Evolutionary conservation across 1,284 basidiomycete species (phyloP).

Genomic region (Leccinum solheimii): DNA sequence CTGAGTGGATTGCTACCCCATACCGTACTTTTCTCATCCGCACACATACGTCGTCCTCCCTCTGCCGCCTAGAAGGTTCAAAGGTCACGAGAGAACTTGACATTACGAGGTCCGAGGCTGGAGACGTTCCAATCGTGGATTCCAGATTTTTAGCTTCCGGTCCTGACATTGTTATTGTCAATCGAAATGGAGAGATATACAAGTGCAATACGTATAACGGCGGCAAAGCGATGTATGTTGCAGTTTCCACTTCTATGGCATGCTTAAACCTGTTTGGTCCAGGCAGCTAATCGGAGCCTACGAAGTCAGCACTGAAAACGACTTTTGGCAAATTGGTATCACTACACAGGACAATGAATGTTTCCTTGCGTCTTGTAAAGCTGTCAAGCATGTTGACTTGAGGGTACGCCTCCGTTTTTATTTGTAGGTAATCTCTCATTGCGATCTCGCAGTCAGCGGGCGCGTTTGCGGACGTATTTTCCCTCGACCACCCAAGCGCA

Average conservation of each 20-base stretch:
- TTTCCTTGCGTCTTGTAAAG: constrained; percentile 35
- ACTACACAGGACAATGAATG: constrained; percentile 29
- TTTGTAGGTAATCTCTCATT: constrained; percentile 9
- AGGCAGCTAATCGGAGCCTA: constrained; percentile 28
- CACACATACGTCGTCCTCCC: constrained; percentile 33
- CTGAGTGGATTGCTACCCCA: constrained; percentile 25
- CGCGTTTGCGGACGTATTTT: constrained; percentile 36
- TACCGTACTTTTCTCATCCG: constrained; percentile 34
- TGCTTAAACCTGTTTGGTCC: constrained; percentile 14
- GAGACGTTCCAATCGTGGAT: constrained; percentile 46
- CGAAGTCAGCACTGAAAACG: constrained; percentile 19
- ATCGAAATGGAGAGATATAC: constrained; percentile 48
- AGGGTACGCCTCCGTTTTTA: constrained; percentile 40
- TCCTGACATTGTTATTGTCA: constrained; percentile 41
- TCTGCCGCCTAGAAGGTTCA: constrained; percentile 23
- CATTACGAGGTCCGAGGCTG: constrained; percentile 43
- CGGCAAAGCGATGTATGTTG: constrained; percentile 35
- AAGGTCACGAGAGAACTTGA: constrained; percentile 35
- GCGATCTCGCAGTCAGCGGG: constrained; percentile 26
- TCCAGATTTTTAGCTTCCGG: constrained; percentile 38
- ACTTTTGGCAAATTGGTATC: constrained; percentile 33
- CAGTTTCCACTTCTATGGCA: constrained; percentile 23
- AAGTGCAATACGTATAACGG: constrained; percentile 34
- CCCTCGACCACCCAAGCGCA: constrained; percentile 35
- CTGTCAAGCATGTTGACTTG: constrained; percentile 45